Base-by-base conservation (phyloP, 257 asterid genomes). In the Petunia secreta region DNA sequence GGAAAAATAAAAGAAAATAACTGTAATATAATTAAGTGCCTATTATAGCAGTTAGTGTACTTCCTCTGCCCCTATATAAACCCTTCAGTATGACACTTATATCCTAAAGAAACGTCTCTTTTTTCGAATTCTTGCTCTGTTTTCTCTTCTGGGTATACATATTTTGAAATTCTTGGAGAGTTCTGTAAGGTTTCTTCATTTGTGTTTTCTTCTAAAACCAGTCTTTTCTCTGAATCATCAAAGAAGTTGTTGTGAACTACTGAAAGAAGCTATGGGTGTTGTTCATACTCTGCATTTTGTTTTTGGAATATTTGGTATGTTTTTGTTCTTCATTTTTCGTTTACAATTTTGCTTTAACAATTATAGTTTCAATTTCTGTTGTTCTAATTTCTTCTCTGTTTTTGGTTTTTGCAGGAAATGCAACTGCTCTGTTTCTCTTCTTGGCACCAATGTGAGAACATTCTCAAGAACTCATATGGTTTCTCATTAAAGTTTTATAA, bases 381-480 rank as follows among this genome's bases (percentile, higher is more conserved):
- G 9, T 6, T 14, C 25, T 25, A 25, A 25, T 25, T 67, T 77
- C 65, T 53, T 34, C 43, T 79, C 37, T 79, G 46, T 60, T 63
- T 63, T 76, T 48, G 34, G 25, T 78, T 38, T 34, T 41, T 39
- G 34, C 92, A 93, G 97, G 98, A 73, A 95, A 93, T 85, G 91
- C 87, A 41, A 86, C 82, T 80, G 98, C 97, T 50, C 82, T 95
- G 86, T 93, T 93, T 84, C 95, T 93, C 25, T 95, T 89, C 93
- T 80, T 92, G 87, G 91, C 97, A 52, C 98, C 98, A 74, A 4
- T 91, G 98, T 95, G 85, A 91, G 97, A 46, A 5, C 77, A 52
- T 44, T 58, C 73, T 13, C 75, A 38, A 36, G 3, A 81, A 46
- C 7, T 6, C 8, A 37, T 75, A 3, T 38, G 11, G 16, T 63